Evolutionary conservation across 352 stramenopile species (phyloP), one percentile per base, ranked within the genome.

Genomic region (Phytopythium chamaehyphon): DNA sequence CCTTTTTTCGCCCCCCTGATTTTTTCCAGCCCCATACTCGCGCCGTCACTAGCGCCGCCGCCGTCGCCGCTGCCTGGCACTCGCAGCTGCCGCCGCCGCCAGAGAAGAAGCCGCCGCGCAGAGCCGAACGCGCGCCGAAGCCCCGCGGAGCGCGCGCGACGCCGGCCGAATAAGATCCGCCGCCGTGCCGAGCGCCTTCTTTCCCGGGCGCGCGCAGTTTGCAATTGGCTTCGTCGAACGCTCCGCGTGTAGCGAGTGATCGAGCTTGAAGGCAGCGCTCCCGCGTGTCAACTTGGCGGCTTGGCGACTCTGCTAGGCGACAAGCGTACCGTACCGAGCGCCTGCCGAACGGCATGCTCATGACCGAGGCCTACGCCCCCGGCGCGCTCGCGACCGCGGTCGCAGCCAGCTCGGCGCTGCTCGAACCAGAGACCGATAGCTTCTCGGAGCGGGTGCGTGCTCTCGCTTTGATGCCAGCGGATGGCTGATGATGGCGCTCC

Each of bases 341-440:
- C 28, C 28, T 33, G 28, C 28, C 28, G 5, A 9, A 5, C 28
- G 5, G 28, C 28, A 85, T 85, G 76, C 76, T 85, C 18, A 88
- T 85, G 76, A 81, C 76, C 31, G 73, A 88, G 51, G 68, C 76
- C 37, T 88, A 77, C 51, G 49, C 61, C 23, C 55, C 69, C 46
- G 63, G 64, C 38, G 62, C 66, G 31, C 26, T 70, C 22, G 51
- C 62, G 22, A 61, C 38, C 50, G 44, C 58, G 37, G 63, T 51
- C 10, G 47, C 61, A 19, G 40, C 62, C 15, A 28, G 61, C 48
- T 54, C 52, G 38, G 75, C 55, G 39, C 48, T 61, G 40, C 44
- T 83, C 47, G 76, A 88, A 8, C 64, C 54, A 22, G 79, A 88
- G 56, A 51, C 59, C 16, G 79, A 88, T 18, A 61, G 51, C 31